Percentiles rank a stretch among this genome's conserved stretches.
These are phyloP conservation scores for Termitomyces sp. DNA, from an alignment of 768 basidiomycete genomes.

Conservation along the genomic window DNA sequence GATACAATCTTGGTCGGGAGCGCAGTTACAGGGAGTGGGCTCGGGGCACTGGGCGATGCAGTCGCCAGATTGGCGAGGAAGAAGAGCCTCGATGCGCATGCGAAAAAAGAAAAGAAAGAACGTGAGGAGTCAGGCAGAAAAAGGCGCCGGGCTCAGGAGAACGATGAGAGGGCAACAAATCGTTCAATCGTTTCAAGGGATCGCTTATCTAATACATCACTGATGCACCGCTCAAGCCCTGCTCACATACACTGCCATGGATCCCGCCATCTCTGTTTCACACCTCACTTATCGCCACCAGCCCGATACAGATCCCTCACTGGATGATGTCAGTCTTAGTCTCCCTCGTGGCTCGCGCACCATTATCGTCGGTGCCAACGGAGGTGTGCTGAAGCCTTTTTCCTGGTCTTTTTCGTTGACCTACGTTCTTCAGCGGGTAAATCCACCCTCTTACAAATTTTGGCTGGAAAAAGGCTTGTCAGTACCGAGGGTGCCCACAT, in stretches of 20 bases:
- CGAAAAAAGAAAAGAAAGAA: constrained; percentile 22
- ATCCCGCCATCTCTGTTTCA: constrained; percentile 37
- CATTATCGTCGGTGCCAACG: constrained; percentile 90
- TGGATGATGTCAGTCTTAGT: constrained; percentile 59
- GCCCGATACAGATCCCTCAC: constrained; percentile 40
- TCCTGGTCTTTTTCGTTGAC: constrained; percentile 8
- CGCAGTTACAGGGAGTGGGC: constrained; percentile 53
- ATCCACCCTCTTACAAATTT: constrained; percentile 91
- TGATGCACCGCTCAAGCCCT: constrained; percentile 1
- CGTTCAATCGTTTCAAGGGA: constrained; percentile 7
- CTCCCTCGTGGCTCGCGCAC: constrained; percentile 78
- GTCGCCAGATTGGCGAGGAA: constrained; percentile 29
- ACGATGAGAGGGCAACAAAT: constrained; percentile 6
- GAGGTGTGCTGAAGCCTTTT: constrained; percentile 52
- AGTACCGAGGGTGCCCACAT: constrained; percentile 48
- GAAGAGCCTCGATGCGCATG: constrained; percentile 35
- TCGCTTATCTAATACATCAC: constrained; percentile 12
- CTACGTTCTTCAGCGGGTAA: constrained; percentile 65
- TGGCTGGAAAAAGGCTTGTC: constrained; percentile 89
- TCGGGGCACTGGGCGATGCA: constrained; percentile 52
- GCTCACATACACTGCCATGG: constrained; percentile 7
- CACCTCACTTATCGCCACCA: constrained; percentile 59
- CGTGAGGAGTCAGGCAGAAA: constrained; percentile 20
- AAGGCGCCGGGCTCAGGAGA: constrained; percentile 12
- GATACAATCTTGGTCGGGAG: constrained; percentile 52